phyloP scores from a whole-genome alignment of 352 stramenopile species.

The Pythium pectinolyticum region DNA sequence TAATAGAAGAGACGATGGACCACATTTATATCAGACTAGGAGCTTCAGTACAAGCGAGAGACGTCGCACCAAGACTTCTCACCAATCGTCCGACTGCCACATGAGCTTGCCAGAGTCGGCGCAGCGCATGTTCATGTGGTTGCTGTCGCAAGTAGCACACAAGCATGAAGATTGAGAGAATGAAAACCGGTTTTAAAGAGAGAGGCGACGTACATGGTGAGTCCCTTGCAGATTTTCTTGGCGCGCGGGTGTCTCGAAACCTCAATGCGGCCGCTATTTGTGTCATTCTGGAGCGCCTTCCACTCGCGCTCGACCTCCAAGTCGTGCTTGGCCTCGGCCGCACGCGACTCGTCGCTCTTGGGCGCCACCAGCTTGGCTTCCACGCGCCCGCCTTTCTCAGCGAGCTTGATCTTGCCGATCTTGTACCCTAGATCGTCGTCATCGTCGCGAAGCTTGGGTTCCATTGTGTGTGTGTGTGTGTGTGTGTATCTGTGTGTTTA shows the following conservation, averaged over 20 bases:
- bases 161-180: neutral
- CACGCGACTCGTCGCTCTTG: slow-evolving; percentile 51
- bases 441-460: slow-evolving; percentile 57
- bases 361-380: slow-evolving; percentile 46
- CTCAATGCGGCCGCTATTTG: slow-evolving; percentile 59
- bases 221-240: slow-evolving; percentile 66
- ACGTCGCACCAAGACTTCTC: neutral
- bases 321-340: slow-evolving; percentile 74
- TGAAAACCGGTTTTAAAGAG: neutral
- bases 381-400: slow-evolving; percentile 45
- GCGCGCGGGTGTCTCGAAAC: slow-evolving; percentile 65
- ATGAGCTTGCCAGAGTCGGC: slow-evolving; percentile 75
- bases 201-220: slow-evolving; percentile 54
- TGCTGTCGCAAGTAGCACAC: slow-evolving; percentile 38
- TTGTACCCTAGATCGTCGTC: slow-evolving; percentile 67
- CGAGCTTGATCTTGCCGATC: slow-evolving; percentile 65
- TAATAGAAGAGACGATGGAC: slow-evolving; percentile 12
- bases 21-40: neutral
- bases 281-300: slow-evolving; percentile 72
- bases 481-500: too few relatives aligned
- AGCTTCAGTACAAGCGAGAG: neutral
- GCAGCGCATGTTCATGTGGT: slow-evolving; percentile 90
- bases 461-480: too few relatives aligned
- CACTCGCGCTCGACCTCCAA: slow-evolving; percentile 83
- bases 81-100: slow-evolving; percentile 87